phyloP scores from a whole-genome alignment of 345 rosid species.

The Brassica napus region DNA sequence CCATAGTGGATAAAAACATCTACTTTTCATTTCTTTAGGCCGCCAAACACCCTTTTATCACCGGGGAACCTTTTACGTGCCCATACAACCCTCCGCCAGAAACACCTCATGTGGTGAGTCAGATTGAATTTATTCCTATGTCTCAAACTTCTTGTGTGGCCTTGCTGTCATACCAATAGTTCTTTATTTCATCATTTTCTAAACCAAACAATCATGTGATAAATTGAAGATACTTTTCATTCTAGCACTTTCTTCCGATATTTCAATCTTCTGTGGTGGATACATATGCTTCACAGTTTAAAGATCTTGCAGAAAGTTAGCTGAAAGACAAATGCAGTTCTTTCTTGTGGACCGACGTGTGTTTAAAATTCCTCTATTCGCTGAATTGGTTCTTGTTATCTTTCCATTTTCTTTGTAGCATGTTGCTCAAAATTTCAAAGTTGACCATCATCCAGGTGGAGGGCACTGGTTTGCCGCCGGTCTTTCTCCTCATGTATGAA shows the following conservation, averaged over 20 bases:
- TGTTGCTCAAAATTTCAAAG: constrained; percentile 84
- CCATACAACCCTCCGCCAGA: constrained; percentile 87
- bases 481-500: constrained; percentile 91
- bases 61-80: constrained; percentile 93
- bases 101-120: constrained; percentile 83
- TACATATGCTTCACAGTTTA: constrained; percentile 5
- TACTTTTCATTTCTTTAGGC: constrained; percentile 59
- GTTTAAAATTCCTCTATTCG: not conserved
- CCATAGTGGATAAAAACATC: constrained; percentile 11
- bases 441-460: constrained; percentile 98
- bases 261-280: constrained; percentile 11
- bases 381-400: constrained; percentile 23
- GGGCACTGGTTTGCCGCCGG: constrained; percentile 99
- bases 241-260: constrained; percentile 2
- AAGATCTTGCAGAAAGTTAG: not conserved
- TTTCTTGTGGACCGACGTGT: constrained; percentile 18
- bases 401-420: constrained; percentile 49
- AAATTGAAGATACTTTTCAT: constrained; percentile 11
- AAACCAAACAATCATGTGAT: constrained; percentile 15
- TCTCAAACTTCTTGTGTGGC: constrained; percentile 18
- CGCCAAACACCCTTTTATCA: constrained; percentile 94
- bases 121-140: constrained; percentile 22
- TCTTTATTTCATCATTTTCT: constrained; percentile 6
- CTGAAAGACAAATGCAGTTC: not conserved
- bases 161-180: not conserved